phyloP scores from a whole-genome alignment of 306 rosid species.

The Cajanus cajan region DNA sequence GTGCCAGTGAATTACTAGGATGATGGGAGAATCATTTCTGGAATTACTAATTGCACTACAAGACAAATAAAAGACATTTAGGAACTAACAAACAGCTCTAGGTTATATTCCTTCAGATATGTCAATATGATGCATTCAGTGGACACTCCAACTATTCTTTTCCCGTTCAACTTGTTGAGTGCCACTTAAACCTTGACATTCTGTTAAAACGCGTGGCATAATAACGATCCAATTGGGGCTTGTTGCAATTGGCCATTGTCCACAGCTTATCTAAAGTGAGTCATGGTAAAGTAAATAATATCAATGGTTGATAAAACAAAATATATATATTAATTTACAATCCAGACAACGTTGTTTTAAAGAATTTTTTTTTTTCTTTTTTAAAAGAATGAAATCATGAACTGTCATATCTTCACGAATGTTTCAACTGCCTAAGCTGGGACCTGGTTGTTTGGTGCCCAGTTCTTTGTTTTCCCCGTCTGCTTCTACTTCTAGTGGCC shows the following conservation, averaged over 20 bases:
- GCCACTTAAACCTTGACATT: background rate
- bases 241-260: too few species aligned
- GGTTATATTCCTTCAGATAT: background rate
- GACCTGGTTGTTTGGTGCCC: background rate
- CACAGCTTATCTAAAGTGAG: too few species aligned
- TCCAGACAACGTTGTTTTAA: background rate
- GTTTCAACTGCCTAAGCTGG: background rate
- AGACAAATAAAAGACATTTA: conserved; percentile 5
- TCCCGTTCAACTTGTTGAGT: background rate
- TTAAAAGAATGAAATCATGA: background rate
- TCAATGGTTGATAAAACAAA: too few species aligned
- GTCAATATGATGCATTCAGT: background rate
- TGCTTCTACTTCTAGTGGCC: background rate
- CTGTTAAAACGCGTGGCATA: background rate
- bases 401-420: background rate
- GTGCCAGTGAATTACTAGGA: background rate
- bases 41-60: conserved; percentile 3
- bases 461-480: conserved; percentile 3
- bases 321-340: background rate
- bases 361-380: background rate
- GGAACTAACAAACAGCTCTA: background rate
- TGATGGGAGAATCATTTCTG: background rate
- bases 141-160: background rate
- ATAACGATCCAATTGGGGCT: too few species aligned
- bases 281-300: too few species aligned